These are phyloP conservation scores for Pyrenula massariospora DNA, from an alignment of 495 filamentous ascomycete species.

Conservation along the genomic window DNA sequence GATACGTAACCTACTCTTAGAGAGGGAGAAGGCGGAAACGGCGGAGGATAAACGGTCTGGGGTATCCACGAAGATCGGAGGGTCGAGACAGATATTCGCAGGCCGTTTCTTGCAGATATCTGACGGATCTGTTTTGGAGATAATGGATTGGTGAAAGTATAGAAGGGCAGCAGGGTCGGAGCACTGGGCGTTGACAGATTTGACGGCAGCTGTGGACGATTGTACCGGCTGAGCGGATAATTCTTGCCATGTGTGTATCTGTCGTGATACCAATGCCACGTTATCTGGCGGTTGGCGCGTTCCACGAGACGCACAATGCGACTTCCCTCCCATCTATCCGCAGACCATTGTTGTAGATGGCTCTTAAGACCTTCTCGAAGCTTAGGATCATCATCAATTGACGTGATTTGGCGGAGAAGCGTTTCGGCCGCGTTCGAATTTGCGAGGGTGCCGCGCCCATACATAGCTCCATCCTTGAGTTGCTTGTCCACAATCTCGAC, in stretches of 20 bases:
- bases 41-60: slow-evolving; percentile 66
- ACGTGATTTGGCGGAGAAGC: slow-evolving; percentile 33
- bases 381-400: slow-evolving; percentile 10
- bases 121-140: slow-evolving; percentile 88
- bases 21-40: slow-evolving; percentile 66
- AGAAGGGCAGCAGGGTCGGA: slow-evolving; percentile 94
- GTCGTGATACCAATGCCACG: slow-evolving; percentile 84
- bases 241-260: slow-evolving; percentile 53
- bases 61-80: slow-evolving; percentile 81
- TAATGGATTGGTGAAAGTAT: slow-evolving; percentile 93
- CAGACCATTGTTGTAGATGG: slow-evolving; percentile 57
- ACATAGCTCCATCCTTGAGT: slow-evolving; percentile 72
- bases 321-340: slow-evolving; percentile 77
- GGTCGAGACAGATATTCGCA: slow-evolving; percentile 85
- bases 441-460: slow-evolving; percentile 69
- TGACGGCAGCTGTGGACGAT: slow-evolving; percentile 63
- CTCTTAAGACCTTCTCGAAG: slow-evolving; percentile 25
- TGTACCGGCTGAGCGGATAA: slow-evolving; percentile 49
- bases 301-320: slow-evolving; percentile 78
- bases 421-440: slow-evolving; percentile 33
- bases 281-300: slow-evolving; percentile 61
- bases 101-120: slow-evolving; percentile 90
- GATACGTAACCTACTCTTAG: slow-evolving; percentile 93
- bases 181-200: slow-evolving; percentile 73
- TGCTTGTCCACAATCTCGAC: slow-evolving; percentile 90